Conservation (phyloP, 805 yeast genomes). For the Lipomyces oligophaga region DNA sequence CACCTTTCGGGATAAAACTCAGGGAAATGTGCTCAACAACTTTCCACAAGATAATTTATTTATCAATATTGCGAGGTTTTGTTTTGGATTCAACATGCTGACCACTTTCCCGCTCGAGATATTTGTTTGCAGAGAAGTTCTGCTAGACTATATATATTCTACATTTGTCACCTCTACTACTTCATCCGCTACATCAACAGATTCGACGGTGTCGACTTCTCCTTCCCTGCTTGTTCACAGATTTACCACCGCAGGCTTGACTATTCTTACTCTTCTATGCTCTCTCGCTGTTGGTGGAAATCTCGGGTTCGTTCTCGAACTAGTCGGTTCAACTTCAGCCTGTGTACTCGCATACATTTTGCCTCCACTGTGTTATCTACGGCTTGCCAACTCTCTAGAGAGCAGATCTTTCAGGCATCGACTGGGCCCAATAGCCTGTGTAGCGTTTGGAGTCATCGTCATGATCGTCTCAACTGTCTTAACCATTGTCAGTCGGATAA, state of each 20-base stretch:
- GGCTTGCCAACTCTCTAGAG: constrained; percentile 46
- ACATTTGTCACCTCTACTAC: constrained; percentile 3
- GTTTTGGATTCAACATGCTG: constrained; percentile 88
- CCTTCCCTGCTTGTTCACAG: constrained; percentile 44
- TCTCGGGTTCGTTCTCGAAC: constrained; percentile 80
- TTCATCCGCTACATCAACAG: background rate
- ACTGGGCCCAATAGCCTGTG: constrained; percentile 57
- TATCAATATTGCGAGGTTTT: constrained; percentile 81
- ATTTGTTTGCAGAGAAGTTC: constrained; percentile 83
- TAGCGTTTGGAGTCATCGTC: constrained; percentile 66
- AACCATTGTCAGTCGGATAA: constrained; percentile 11
- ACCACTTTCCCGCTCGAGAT: constrained; percentile 89
- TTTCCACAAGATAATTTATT: constrained; percentile 70
- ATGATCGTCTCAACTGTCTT: constrained; percentile 63
- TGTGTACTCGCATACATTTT: constrained; percentile 86
- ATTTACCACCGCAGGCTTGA: constrained; percentile 60
- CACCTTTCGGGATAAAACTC: constrained; percentile 70
- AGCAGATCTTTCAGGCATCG: constrained; percentile 37
- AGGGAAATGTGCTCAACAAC: constrained; percentile 85
- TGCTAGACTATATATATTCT: constrained; percentile 52
- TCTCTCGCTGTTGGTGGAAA: constrained; percentile 70
- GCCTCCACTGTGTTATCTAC: constrained; percentile 79
- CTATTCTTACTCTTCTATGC: constrained; percentile 66
- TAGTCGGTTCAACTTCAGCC: constrained; percentile 91
- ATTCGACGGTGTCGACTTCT: background rate